Evolutionary conservation across 2,329 filamentous ascomycete genomes (phyloP), one percentile per base, ranked within the genome.

Genomic region (Xylaria hypoxylon): DNA sequence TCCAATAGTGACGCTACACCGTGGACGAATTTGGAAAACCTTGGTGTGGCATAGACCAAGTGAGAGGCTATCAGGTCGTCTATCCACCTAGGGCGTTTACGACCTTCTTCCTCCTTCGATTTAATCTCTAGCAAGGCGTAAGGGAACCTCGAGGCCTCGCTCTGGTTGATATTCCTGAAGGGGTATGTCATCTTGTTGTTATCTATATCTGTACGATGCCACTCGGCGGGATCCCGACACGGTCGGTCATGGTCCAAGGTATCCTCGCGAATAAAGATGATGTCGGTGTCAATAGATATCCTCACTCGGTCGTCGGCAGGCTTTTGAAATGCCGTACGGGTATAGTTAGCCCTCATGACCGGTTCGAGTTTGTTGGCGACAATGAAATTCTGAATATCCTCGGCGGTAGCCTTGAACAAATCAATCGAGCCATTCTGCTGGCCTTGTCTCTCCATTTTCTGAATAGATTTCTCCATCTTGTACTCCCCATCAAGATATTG

Each of bases 21-120:
- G 74, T 99, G 95, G 2, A 97, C 92, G 73, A 98, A 99, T 79
- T 99, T 99, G 74, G 94, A 97, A 81, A 99, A 99, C 57, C 92
- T 89, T 1, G 94, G 93, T 0, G 92, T 90, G 51, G 94, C 89
- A 77, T 97, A 94, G 69, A 99, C 92, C 4, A 99, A 86, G 79
- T 99, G 95, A 5, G 94, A 97, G 59, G 88, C 86, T 88, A 97
- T 97, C 72, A 99, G 82, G 72, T 99, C 96, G 72, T 94, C 88
- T 38, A 98, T 85, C 96, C 96, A 99, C 70, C 90, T 87, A 4
- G 92, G 90, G 62, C 89, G 88, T 79, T 92, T 94, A 71, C 88
- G 86, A 68, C 82, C 81, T 58, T 81, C 83, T 68, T 87, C 86
- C 65, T 91, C 89, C 75, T 88, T 90, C 72, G 97, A 84, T 82